These are phyloP conservation scores for Trypanosoma platydactyli DNA, from an alignment of 208 protist genomes.

Conservation along the genomic window DNA sequence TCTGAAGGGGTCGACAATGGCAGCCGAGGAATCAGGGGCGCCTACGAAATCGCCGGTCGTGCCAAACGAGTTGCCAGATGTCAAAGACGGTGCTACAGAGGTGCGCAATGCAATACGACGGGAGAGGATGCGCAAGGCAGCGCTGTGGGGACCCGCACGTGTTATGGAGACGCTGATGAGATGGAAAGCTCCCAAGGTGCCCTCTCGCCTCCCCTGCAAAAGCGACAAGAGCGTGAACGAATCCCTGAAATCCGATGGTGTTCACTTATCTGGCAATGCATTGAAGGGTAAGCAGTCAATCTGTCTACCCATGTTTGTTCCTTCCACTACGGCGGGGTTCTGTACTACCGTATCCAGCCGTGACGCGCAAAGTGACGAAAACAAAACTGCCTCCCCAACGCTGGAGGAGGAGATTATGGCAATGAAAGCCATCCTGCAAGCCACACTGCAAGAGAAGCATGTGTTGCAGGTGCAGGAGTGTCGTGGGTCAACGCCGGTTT, in stretches of 20 bases:
- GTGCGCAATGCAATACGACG: conserved; percentile 16
- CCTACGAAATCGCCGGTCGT: conserved; percentile 25
- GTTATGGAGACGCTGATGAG: conserved; percentile 82
- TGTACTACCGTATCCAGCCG: not conserved
- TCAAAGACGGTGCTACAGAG: too few species aligned
- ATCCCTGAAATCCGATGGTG: too few species aligned
- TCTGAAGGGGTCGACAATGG: not conserved
- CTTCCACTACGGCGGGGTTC: not conserved
- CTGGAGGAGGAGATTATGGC: conserved; percentile 37
- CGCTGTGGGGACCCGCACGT: conserved; percentile 56
- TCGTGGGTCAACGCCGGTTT: not conserved
- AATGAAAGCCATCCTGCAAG: conserved; percentile 39
- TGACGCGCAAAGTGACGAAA: not conserved
- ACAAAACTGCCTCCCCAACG: not conserved
- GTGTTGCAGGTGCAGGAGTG: conserved; percentile 15
- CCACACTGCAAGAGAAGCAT: conserved; percentile 49
- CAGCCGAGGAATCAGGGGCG: not conserved
- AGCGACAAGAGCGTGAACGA: too few species aligned
- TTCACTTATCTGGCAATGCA: not conserved
- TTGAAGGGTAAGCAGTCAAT: too few species aligned
- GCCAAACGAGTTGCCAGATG: too few species aligned
- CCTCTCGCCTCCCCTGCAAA: not conserved
- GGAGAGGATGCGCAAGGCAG: conserved; percentile 36
- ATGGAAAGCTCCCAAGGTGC: conserved; percentile 41
- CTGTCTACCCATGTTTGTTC: conserved; percentile 11